Conservation (phyloP, 2,329 filamentous ascomycete genomes). For the Chalara sp. region DNA sequence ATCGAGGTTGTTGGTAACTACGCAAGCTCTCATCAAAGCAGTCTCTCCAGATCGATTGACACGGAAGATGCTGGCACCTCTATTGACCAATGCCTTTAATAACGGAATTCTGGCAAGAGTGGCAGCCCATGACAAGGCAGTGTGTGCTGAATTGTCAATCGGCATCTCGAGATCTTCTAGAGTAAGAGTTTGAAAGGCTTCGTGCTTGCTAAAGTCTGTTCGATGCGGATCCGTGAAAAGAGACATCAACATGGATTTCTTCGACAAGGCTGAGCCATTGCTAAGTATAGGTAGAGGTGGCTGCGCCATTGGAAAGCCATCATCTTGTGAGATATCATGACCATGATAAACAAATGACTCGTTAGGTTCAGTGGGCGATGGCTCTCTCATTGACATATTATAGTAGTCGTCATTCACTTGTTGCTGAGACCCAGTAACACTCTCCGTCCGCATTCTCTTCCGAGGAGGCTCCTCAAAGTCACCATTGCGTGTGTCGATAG, state of each 20-base stretch:
- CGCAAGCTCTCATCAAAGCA: conserved; percentile 84
- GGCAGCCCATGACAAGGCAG: conserved; percentile 91
- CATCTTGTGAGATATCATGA: conserved; percentile 33
- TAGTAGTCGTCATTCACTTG: conserved; percentile 31
- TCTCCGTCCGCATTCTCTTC: conserved; percentile 62
- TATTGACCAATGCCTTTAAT: conserved; percentile 71
- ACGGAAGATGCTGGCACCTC: conserved; percentile 80
- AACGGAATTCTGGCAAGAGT: conserved; percentile 82
- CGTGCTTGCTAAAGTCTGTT: conserved; percentile 66
- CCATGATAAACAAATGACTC: conserved; percentile 65
- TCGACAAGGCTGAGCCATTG: conserved; percentile 65
- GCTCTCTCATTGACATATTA: conserved; percentile 51
- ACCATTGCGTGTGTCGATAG: conserved; percentile 31
- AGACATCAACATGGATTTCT: conserved; percentile 74
- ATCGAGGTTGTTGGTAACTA: conserved; percentile 91
- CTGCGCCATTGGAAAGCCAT: conserved; percentile 47
- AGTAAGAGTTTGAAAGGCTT: conserved; percentile 68
- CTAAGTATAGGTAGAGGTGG: conserved; percentile 56
- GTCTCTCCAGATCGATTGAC: conserved; percentile 89
- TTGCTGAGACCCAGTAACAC: conserved; percentile 38
- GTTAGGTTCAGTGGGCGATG: conserved; percentile 71
- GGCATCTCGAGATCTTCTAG: conserved; percentile 84
- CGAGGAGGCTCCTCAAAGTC: conserved; percentile 69
- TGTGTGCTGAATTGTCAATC: conserved; percentile 83
- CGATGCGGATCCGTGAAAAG: conserved; percentile 71